Conservation (phyloP, 2,329 filamentous ascomycete genomes). For the Venturia aucupariae region DNA sequence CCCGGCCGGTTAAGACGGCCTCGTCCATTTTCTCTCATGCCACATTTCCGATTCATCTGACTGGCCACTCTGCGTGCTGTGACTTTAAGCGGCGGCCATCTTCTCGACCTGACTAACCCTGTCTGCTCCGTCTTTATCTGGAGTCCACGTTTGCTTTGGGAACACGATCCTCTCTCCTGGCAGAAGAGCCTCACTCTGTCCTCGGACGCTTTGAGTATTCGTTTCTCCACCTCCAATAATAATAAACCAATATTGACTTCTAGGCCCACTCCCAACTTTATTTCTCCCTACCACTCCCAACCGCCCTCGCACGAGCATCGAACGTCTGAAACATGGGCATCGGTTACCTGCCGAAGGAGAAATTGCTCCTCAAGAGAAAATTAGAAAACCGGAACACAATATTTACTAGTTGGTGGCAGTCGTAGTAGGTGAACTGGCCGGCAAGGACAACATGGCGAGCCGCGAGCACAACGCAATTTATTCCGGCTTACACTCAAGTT, state of each 20-base stretch:
- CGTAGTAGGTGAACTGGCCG: conserved; percentile 1
- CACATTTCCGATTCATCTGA: not conserved
- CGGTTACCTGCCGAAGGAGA: not conserved
- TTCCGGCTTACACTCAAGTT: not conserved
- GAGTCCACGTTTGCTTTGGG: not conserved
- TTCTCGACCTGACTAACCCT: not conserved
- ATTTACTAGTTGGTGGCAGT: not conserved
- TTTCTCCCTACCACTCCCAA: not conserved
- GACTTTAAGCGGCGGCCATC: not conserved
- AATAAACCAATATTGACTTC: not conserved
- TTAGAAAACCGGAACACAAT: not conserved
- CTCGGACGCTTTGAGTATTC: not conserved
- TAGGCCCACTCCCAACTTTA: not conserved
- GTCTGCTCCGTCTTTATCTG: not conserved
- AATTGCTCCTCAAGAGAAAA: not conserved
- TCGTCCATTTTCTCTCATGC: not conserved
- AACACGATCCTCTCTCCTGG: not conserved
- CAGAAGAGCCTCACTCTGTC: not conserved
- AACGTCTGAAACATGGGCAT: not conserved
- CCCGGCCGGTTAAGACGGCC: not conserved
- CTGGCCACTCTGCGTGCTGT: not conserved
- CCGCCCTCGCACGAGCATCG: not conserved
- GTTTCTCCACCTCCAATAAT: not conserved
- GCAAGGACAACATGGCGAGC: conserved; percentile 1
- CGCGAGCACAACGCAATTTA: conserved; percentile 4